Evolutionary conservation across 192 early-diverging fungal genomes (phyloP).

Genomic region (Allomyces macrogynus): DNA sequence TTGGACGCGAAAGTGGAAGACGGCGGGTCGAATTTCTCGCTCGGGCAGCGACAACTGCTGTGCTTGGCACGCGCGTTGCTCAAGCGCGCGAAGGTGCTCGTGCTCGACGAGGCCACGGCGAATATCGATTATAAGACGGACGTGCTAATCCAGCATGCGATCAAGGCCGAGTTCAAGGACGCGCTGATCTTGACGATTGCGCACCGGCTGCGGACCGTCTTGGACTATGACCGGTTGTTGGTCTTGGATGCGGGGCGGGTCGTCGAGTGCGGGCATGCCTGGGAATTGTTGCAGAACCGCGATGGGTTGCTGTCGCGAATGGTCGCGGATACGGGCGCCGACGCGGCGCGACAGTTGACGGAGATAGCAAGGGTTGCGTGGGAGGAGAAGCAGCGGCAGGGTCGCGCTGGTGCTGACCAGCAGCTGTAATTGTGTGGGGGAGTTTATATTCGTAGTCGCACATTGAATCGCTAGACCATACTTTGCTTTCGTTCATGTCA

Average conservation of each 20-base stretch:
- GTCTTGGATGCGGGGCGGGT: constrained; percentile 20
- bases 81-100: constrained; percentile 24
- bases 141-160: constrained; percentile 43
- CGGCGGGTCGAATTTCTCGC: constrained; percentile 52
- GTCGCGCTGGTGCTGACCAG: not conserved
- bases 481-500: no score
- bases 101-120: constrained; percentile 20
- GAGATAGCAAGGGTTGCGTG: constrained; percentile 12
- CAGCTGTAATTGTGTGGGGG: not conserved
- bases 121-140: constrained; percentile 23
- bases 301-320: constrained; percentile 12
- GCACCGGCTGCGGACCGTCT: constrained; percentile 51
- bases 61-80: constrained; percentile 59
- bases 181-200: constrained; percentile 49
- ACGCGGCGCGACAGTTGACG: constrained; percentile 10
- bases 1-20: constrained; percentile 31
- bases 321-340: constrained; percentile 14
- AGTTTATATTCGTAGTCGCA: no score
- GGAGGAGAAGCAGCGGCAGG: constrained; percentile 6
- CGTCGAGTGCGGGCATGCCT: constrained; percentile 4
- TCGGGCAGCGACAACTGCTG: constrained; percentile 67
- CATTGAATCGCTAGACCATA: no score
- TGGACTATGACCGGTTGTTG: constrained; percentile 21
- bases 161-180: constrained; percentile 30
- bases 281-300: not conserved